Evolutionary conservation across 2,329 filamentous ascomycete species (phyloP), one percentile per base, ranked within the genome.

Genomic region (Ceratocystiopsis brevicomis): DNA sequence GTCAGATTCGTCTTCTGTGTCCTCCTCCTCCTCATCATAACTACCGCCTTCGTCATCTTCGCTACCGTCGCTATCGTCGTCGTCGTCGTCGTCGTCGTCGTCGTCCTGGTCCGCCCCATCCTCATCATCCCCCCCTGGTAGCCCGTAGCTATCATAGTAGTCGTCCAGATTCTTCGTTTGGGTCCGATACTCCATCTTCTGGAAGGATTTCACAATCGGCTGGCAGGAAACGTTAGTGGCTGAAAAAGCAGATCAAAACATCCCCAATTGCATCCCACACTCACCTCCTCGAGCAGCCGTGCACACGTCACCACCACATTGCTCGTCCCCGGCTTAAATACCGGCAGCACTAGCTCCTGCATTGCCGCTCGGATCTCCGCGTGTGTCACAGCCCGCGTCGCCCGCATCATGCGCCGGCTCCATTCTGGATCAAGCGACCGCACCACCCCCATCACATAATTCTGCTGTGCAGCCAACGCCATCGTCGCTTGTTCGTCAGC

Each of bases 261-360:
- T 21, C 5, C 25, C 25, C 4, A 11, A 11, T 11, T 30, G 25
- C 25, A 30, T 30, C 25, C 10, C 25, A 10, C 40, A 68, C 76
- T 63, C 64, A 90, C 84, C 67, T 94, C 83, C 53, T 78, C 69
- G 72, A 95, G 81, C 40, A 85, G 72, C 15, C 81, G 79, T 17
- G 85, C 82, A 57, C 88, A 95, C 9, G 88, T 94, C 42, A 95
- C 71, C 4, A 95, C 76, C 42, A 95, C 64, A 56, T 96, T 92
- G 49, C 85, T 78, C 57, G 71, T 84, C 17, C 78, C 75, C 0
- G 87, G 76, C 50, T 76, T 70, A 58, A 98, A 96, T 34, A 90
- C 68, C 0, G 81, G 80, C 52, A 93, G 56, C 30, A 98, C 68
- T 42, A 88, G 69, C 16, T 84, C 77, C 42, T 64, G 71, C 64